A percentile compares a stretch with the other conserved stretches of the same genome.
Conservation (phyloP, 1,139 yeast genomes). For the Tardiomyces digboiensis region DNA sequence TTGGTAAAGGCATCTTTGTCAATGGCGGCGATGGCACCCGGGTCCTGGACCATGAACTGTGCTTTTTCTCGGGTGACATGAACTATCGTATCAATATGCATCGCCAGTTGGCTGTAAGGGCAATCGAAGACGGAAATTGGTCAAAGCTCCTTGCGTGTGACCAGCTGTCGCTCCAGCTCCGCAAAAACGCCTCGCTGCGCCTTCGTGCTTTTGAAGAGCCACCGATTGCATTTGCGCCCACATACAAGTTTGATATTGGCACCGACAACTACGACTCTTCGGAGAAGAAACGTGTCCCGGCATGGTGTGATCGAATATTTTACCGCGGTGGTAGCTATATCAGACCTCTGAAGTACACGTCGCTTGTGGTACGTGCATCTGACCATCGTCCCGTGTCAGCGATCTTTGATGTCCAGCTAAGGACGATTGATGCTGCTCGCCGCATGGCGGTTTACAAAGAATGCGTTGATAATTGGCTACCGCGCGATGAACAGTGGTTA, state of each 20-base stretch:
- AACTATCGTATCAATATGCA: conserved; percentile 71
- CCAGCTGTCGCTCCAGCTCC: conserved; percentile 67
- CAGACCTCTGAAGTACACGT: conserved; percentile 18
- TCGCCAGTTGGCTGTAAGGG: conserved; percentile 56
- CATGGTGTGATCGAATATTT: conserved; percentile 93
- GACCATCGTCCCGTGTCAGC: conserved; percentile 94
- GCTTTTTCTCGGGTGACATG: conserved; percentile 92
- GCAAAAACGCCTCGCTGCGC: conserved; percentile 49
- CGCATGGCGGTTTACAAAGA: conserved; percentile 42
- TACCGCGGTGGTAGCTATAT: conserved; percentile 38
- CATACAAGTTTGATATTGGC: conserved; percentile 88
- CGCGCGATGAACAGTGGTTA: too few relatives aligned
- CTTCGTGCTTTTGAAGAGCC: conserved; percentile 71
- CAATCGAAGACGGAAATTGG: conserved; percentile 42
- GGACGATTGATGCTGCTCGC: conserved; percentile 49
- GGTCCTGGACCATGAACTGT: conserved; percentile 65
- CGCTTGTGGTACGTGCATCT: conserved; percentile 44
- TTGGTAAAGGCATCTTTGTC: neutral
- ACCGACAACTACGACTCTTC: conserved; percentile 70
- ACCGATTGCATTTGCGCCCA: conserved; percentile 71
- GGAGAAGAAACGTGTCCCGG: conserved; percentile 89
- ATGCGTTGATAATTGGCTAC: conserved; percentile 17
- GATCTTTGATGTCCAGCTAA: conserved; percentile 54
- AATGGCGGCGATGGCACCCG: conserved; percentile 37
- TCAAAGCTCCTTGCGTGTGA: conserved; percentile 56